Percentiles rank a stretch among this genome's conserved stretches.
phyloP scores from a whole-genome alignment of 2,329 filamentous ascomycete genomes.

The Escovopsis weberi region DNA sequence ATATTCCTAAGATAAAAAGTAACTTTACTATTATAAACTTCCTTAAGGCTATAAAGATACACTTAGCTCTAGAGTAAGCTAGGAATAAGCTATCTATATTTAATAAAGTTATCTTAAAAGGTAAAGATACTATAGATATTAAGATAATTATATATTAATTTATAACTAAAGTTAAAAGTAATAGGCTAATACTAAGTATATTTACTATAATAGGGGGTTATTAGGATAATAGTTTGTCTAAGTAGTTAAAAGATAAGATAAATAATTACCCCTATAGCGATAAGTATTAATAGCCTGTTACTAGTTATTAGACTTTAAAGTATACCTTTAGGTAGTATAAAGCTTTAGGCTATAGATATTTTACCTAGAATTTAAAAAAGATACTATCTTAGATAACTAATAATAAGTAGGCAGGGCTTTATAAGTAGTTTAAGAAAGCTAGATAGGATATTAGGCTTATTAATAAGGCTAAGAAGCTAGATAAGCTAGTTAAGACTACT shows the following conservation, averaged over 20 bases:
- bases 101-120: neutral
- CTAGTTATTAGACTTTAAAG: neutral
- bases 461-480: neutral
- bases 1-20: neutral
- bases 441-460: neutral
- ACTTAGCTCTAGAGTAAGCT: no score
- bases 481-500: neutral
- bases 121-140: neutral
- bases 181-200: no score
- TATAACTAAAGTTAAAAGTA: neutral
- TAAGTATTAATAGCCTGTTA: neutral
- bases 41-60: neutral
- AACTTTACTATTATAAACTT: neutral
- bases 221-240: no score
- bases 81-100: neutral
- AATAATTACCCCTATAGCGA: neutral
- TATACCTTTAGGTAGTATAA: neutral
- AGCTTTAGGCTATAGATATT: neutral
- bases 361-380: neutral
- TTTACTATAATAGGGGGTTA: neutral
- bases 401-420: neutral
- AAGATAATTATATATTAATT: no score
- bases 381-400: neutral
- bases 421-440: no score
- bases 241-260: no score